These are phyloP conservation scores for Asterochloris erici DNA, from an alignment of 139 green algal genomes.

Conservation along the genomic window DNA sequence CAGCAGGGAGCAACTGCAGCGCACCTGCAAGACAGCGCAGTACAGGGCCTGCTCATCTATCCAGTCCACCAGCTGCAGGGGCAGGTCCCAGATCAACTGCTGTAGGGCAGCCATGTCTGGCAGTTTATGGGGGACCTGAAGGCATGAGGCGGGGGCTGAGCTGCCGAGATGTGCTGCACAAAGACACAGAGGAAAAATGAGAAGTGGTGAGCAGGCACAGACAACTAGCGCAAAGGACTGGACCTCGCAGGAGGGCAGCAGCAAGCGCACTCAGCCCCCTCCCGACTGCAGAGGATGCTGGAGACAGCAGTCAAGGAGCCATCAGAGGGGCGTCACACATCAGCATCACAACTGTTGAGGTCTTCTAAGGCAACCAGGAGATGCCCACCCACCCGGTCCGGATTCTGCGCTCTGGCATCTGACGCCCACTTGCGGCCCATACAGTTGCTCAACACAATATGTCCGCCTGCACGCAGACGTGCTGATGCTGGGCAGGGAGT, in stretches of 20 bases:
- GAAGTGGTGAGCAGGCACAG: no score
- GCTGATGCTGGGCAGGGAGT: not conserved
- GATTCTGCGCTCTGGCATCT: slow-evolving; percentile 11
- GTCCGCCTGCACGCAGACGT: slow-evolving; percentile 15
- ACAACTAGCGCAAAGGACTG: no score
- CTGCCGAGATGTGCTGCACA: no score
- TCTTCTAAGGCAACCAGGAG: no score
- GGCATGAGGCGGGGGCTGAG: slow-evolving; percentile 16
- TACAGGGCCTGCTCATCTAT: slow-evolving; percentile 56
- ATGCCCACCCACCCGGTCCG: slow-evolving; percentile 25
- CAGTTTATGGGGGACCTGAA: slow-evolving; percentile 16
- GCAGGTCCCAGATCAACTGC: slow-evolving; percentile 43
- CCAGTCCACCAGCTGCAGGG: slow-evolving; percentile 36
- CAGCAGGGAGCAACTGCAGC: no score
- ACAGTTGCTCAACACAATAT: slow-evolving; percentile 63
- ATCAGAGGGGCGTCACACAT: no score
- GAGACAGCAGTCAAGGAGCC: no score
- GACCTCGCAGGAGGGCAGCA: no score
- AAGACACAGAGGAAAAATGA: no score
- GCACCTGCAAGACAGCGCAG: slow-evolving; percentile 39
- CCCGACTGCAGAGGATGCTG: no score
- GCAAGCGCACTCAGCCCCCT: no score
- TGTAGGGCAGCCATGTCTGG: slow-evolving; percentile 34
- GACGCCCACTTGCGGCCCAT: slow-evolving; percentile 43
- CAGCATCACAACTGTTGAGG: no score